Base-by-base conservation (phyloP, 2,329 filamentous ascomycete species). In the Endothia cerciana region DNA sequence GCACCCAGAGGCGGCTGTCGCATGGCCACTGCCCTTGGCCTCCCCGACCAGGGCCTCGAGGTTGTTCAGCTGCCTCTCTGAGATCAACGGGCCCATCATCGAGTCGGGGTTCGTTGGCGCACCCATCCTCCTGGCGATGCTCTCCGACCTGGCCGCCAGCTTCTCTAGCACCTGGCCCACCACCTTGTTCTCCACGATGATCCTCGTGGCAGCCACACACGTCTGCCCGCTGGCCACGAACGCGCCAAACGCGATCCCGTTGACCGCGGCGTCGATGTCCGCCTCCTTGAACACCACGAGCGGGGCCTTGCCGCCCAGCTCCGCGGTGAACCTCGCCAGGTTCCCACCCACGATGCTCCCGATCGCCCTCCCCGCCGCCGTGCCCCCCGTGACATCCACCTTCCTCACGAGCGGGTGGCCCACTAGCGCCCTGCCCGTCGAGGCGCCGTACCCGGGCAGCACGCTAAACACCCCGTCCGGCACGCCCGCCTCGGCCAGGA, bases 321-420 rank as follows among this genome's bases (percentile, higher is more conserved):
- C 89, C 33, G 91, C 87, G 45, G 89, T 91, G 70, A 89, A 88
- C 71, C 87, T 85, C 73, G 89, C 88, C 70, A 92, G 77, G 76
- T 91, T 91, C 69, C 82, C 84, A 51, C 87, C 85, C 33, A 86
- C 88, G 49, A 89, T 83, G 53, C 87, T 82, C 69, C 91, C 89
- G 72, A 93, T 91, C 43, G 85, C 84, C 65, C 87, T 82, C 5
- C 89, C 90, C 22, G 90, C 87, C n/a, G 80, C 78, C 28, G 90
- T 92, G n/a, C 89, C 90, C 53, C 91, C 90, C 45, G 90, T 93
- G 71, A 93, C 88, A 70, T 91, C 90, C 65, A 93, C 85, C 79
- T 92, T 92, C 76, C 85, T 79, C 2, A 85, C 77, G 2, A 82
- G 75, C 1, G 76, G 75, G 64, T 85, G 89, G 36, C 83, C 76